Base-by-base conservation (phyloP, 148 eudicot species). In the Cornus florida region DNA sequence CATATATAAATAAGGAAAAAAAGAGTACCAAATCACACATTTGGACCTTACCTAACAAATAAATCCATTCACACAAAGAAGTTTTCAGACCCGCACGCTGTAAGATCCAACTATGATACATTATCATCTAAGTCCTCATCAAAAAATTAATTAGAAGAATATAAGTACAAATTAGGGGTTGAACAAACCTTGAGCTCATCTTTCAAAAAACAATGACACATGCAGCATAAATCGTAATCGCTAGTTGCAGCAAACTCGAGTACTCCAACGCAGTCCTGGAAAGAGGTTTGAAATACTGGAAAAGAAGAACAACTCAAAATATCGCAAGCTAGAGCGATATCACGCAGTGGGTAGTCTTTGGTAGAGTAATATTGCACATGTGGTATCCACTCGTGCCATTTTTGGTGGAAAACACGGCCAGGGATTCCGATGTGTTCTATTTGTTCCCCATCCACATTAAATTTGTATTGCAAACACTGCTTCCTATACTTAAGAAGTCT, bases 311-410 rank as follows among this genome's bases (percentile, higher is more conserved):
- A 85, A 62, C 89, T 89, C 68, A 79, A 77, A 53, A 91, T 87
- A 82, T 86, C 82, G 79, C 71, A 86, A 50, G 68, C 59, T 79
- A 86, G 80, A 22, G 94, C 92, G 74, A 87, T 88, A 59, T 86
- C 24, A 69, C 84, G 88, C 74, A 84, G 86, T 0, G 84, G 76
- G 59, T 83, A 87, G 59, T 91, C 94, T 74, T 86, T 86, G 72
- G 87, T 88, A 7, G 92, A 84, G 80, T 91, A 91, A 73, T 80
- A 87, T 67, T 84, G 89, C 79, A 91, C 90, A 86, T 87, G 69
- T 0, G 94, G 94, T 4, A 89, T 86, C 91, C 86, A 90, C 80
- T 90, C 95, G 0, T 90, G 93, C 82, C 85, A 70, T 75, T 86
- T 85, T 28, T 84, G 87, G 31, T 83, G 72, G 71, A 89, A 91